Evolutionary conservation across 2,329 filamentous ascomycete genomes (phyloP), one percentile per base, ranked within the genome.

Genomic region (Paramyrothecium sp.): DNA sequence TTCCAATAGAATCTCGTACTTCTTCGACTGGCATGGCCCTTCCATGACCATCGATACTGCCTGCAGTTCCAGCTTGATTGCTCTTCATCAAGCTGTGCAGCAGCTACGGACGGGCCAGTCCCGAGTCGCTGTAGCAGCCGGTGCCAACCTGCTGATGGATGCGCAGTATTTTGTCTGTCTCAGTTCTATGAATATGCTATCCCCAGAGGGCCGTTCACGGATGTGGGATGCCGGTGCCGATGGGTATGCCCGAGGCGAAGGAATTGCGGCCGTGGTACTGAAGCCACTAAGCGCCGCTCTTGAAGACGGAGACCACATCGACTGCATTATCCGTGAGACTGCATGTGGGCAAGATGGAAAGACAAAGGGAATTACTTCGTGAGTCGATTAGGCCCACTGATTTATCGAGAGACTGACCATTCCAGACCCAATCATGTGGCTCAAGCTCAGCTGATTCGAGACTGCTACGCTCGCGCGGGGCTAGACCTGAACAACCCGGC

Each of bases 191-290:
- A 26, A 56, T 30, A 54, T 58, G 44, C 51, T 63, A 7, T 56
- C 54, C 5, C 64, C 68, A 5, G 65, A 69, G 16, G 65, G 70
- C 33, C 55, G 54, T 13, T 72, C 62, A 16, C 64, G 61, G 47
- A 65, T 64, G n/a, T 74, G 68, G 26, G 54, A 55, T 46, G 17
- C 10, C 7, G 59, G 63, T n/a, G 79, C 75, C 2, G 68, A 77
- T 58, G 80, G 80, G 3, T 82, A 81, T 60, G 76, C 69, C 1
- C 69, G 78, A 20, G 78, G 77, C 2, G 78, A 81, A 58, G 79
- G 78, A 4, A 64, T 73, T 19, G 73, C 67, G 2, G 67, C 72
- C 17, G 54, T 81, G 3, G 55, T 79, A 3, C 57, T 81, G 3
- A 81, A 81, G 64, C 69, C 58, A 7, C 58, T 64, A 3, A 68